phyloP scores from a whole-genome alignment of 2,329 filamentous ascomycete genomes.

The Elsinoe australis region DNA sequence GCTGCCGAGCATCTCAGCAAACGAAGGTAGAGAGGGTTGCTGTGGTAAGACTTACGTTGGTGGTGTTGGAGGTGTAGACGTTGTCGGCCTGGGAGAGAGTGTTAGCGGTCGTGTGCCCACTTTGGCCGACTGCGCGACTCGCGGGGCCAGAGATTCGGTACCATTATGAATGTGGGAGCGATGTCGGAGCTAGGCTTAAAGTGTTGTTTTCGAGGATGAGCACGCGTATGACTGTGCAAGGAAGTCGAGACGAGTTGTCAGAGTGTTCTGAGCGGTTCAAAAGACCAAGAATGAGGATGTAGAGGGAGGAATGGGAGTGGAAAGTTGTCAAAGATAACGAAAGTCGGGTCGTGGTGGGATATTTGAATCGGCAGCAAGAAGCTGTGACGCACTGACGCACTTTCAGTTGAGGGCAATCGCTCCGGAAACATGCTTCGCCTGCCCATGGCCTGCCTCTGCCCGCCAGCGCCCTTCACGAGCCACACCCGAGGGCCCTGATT shows the following conservation, averaged over 20 bases:
- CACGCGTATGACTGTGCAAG: background rate
- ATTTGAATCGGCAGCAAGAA: constrained; percentile 13
- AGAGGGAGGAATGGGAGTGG: constrained; percentile 7
- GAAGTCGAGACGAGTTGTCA: background rate
- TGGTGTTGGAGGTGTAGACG: constrained; percentile 41
- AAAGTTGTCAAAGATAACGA: constrained; percentile 16
- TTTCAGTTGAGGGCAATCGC: constrained; percentile 14
- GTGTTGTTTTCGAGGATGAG: background rate
- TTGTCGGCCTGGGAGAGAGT: constrained; percentile 30
- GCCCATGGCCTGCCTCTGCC: background rate
- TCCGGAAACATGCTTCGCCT: constrained; percentile 9
- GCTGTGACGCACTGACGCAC: constrained; percentile 17
- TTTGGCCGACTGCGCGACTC: constrained; percentile 2
- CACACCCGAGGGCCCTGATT: constrained; percentile 8
- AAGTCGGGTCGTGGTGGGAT: constrained; percentile 1
- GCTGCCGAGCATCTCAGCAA: constrained; percentile 44
- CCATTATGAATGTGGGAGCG: constrained; percentile 21
- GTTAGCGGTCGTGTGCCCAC: constrained; percentile 8
- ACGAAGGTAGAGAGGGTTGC: background rate
- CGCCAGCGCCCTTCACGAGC: background rate
- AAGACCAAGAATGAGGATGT: background rate
- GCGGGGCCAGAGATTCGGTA: constrained; percentile 13
- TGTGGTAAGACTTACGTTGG: constrained; percentile 38
- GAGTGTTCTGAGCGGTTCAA: constrained; percentile 5
- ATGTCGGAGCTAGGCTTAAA: constrained; percentile 8